Base-by-base conservation (phyloP, 495 filamentous ascomycete genomes). In the Astrothelium subdiscretum region DNA sequence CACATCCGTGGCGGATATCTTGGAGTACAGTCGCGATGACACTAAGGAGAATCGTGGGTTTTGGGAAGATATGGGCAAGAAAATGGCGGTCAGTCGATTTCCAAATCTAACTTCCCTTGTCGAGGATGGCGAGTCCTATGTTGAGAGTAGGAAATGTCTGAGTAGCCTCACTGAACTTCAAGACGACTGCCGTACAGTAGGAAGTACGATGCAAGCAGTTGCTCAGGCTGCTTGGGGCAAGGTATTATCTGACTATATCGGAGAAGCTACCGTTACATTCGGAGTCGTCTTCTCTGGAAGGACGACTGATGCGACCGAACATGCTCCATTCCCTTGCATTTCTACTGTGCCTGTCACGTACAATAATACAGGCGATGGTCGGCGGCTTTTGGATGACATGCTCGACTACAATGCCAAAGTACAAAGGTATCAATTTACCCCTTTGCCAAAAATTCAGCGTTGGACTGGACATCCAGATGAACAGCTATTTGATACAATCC, bases 161-260 rank as follows among this genome's bases (percentile, higher is more conserved):
- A 4, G 8, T 8, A 54, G 8, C 15, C 48, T 54, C 12, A 64
- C 68, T 0, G 65, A 72, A 0, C 73, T 92, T 6, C 82, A 88
- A 67, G 65, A 68, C 22, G 73, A 67, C 18, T 85, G 85, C 35
- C 75, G 75, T 48, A 62, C 73, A 10, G 66, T 78, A 0, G 80
- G 81, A n/a, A 76, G 87, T n/a, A 87, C 88, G 0, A 59, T 92
- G 31, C 87, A 90, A 68, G 84, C 83, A 13, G 81, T 81, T 26
- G 80, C 85, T 0, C 87, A 92, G 69, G 85, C 82, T n/a, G 81
- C 87, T 31, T 94, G 89, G 89, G 79, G 82, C 1, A 76, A 82
- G 13, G 66, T 95, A 1, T 78, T 94, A 3, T 79, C 85, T 13
- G 80, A 84, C 0, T 92, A 92, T 68, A 82, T 81, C 32, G 89